Evolutionary conservation across 345 rosid species (phyloP), one percentile per base, ranked within the genome.

Genomic region (Kernera saxatilis): DNA sequence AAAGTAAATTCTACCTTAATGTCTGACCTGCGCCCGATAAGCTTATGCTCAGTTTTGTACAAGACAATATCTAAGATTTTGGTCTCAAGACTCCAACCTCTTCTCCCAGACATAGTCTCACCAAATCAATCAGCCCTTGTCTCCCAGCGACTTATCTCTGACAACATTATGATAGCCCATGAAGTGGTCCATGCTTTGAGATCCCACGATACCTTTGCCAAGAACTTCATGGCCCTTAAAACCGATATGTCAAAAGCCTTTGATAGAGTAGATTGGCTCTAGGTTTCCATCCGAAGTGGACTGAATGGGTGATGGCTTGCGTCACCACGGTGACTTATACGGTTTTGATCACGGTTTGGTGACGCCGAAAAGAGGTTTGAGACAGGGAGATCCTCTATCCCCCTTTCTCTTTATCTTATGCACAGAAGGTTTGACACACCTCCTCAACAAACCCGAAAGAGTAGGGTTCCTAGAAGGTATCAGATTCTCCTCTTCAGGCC

Each of bases 381-480:
- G 18, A 0, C 44, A 39, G 5, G 44, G 44, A 0, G 44, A 39
- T 39, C 43, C 6, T 1, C 0, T 13, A 3, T 13, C 15, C 0
- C 6, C 15, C 0, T 15, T 6, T 4, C 10, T 43, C 1, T 43
- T 15, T 13, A 1, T 15, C 0, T 2, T 43, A 0, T 43, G 48
- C 3, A 43, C 10, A 0, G 21, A 43, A 6, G 21, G 21, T 0
- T 10, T 15, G 0, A 2, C 48, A 0, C 48, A 43, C 1, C 10
- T 43, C 0, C 3, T 15, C 3, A 15, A 15, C 0, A 15, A 1
- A 2, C 21, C 21, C 0, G 10, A 15, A 6, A 0, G 1, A 0
- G 2, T 1, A 1, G 9, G 21, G 1, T 6, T 1, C 0, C 2
- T 15, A 1, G n/a, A 2, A 0, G 21, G 7, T 2, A 13, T 39